Conservation (phyloP, 2,329 filamentous ascomycete species). For the Incumbomyces lentus region DNA sequence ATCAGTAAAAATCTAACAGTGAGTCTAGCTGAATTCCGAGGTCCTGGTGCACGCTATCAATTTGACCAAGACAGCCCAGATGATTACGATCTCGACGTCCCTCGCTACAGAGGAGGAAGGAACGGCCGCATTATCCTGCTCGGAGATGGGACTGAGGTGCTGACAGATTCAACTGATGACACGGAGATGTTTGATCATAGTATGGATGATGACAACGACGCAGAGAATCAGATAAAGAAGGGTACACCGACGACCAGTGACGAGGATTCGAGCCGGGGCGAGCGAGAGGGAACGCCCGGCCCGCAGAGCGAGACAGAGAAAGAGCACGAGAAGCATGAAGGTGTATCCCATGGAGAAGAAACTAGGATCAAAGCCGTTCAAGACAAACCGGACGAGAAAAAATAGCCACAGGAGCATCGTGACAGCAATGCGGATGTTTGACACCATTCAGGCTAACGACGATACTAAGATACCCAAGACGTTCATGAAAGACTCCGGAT, state of each 20-base stretch:
- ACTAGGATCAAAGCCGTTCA: slow-evolving; percentile 12
- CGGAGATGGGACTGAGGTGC: slow-evolving; percentile 86
- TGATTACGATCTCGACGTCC: slow-evolving; percentile 42
- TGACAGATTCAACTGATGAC: slow-evolving; percentile 71
- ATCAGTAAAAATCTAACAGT: slow-evolving; percentile 32
- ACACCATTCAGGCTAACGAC: slow-evolving; percentile 11
- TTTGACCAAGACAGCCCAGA: slow-evolving; percentile 61
- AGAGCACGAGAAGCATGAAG: slow-evolving; percentile 8
- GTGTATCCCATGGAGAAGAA: slow-evolving; percentile 11
- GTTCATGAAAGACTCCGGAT: slow-evolving; percentile 1
- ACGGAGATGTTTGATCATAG: slow-evolving; percentile 90
- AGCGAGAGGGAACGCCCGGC: slow-evolving; percentile 43
- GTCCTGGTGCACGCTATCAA: slow-evolving; percentile 70
- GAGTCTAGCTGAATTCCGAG: slow-evolving; percentile 67
- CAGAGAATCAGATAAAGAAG: slow-evolving; percentile 73
- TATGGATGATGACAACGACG: slow-evolving; percentile 67
- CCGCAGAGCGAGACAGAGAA: slow-evolving; percentile 26
- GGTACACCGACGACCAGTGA: slow-evolving; percentile 31
- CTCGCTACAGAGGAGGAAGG: slow-evolving; percentile 54
- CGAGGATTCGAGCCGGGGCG: slow-evolving; percentile 27
- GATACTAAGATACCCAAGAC: slow-evolving; percentile 13
- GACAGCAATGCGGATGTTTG: slow-evolving; percentile 1
- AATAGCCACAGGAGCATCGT: slow-evolving; percentile 6
- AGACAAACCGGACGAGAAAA: slow-evolving; percentile 10
- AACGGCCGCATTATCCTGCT: slow-evolving; percentile 83